Conservation (phyloP, 148 eudicot species). For the Vaccinium vitisidaea region DNA sequence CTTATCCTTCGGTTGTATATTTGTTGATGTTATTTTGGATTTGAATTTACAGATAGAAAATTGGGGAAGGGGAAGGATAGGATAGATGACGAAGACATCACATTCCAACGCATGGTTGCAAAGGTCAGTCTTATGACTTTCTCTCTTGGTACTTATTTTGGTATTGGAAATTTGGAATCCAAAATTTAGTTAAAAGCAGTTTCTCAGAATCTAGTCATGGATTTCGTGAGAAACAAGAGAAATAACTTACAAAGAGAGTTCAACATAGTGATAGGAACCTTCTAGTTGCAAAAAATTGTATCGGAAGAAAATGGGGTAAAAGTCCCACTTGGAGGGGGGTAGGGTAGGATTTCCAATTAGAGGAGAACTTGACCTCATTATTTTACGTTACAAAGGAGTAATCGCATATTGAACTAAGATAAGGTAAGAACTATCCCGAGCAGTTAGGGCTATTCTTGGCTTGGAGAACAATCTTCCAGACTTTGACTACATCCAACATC, state of each 20-base stretch:
- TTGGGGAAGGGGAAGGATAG: slow-evolving; percentile 75
- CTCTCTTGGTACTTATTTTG: not conserved
- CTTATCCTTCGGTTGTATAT: no score
- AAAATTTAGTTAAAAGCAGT: not conserved
- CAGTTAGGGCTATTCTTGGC: not conserved
- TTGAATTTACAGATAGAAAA: slow-evolving; percentile 62
- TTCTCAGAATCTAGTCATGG: not conserved
- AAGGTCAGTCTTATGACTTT: slow-evolving; percentile 72
- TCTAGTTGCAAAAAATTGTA: not conserved
- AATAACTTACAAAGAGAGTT: not conserved
- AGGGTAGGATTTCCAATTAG: not conserved
- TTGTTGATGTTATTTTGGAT: not conserved
- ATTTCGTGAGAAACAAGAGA: not conserved
- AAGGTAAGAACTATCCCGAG: not conserved
- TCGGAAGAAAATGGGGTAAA: not conserved
- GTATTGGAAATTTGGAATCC: not conserved
- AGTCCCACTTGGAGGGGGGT: not conserved
- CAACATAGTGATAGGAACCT: no score
- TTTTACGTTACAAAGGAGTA: not conserved
- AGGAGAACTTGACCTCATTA: not conserved
- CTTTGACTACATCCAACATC: not conserved
- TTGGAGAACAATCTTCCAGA: not conserved
- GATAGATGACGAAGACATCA: slow-evolving; percentile 85
- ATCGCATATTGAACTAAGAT: not conserved
- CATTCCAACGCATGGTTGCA: slow-evolving; percentile 98